Conservation (phyloP, 208 protist species). For the Leishmania tarentolae region DNA sequence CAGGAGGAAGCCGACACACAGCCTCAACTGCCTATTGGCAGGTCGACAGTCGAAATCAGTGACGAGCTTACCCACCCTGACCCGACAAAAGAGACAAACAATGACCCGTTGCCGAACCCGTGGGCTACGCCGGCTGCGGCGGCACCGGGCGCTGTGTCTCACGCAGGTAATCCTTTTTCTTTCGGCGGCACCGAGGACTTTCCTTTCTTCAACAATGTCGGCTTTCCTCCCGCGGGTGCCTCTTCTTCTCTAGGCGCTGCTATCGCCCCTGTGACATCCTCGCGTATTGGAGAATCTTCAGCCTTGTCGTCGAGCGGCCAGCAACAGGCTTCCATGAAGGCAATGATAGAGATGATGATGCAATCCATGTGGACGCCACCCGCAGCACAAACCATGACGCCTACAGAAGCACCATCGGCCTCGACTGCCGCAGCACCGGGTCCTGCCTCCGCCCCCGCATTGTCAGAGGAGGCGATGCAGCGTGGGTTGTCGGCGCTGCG, state of each 20-base stretch:
- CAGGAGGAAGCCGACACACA: conserved; percentile 11
- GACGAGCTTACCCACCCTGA: conserved; percentile 42
- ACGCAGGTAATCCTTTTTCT: not conserved
- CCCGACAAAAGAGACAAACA: conserved; percentile 51
- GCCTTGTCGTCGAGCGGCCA: not conserved
- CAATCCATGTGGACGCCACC: not conserved
- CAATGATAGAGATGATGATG: not conserved
- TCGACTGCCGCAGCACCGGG: not conserved
- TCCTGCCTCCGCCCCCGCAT: not conserved
- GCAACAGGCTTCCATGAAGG: not conserved
- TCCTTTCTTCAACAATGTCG: not conserved
- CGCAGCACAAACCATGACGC: not conserved
- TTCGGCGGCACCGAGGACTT: not conserved
- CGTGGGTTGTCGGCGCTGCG: conserved; percentile 14
- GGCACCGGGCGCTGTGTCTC: not conserved
- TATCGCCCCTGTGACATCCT: not conserved
- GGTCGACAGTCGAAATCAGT: not conserved
- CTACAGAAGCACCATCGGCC: not conserved
- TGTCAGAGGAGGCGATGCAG: conserved; percentile 25
- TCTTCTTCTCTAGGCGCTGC: not conserved
- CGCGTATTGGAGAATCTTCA: too few species aligned
- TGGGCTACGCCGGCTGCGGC: conserved; percentile 24
- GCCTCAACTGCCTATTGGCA: conserved; percentile 30
- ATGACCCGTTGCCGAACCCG: conserved; percentile 66
- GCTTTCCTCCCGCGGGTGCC: not conserved